Evolutionary conservation across 164 flowering plant genomes (phyloP), one percentile per base, ranked within the genome.

Genomic region (Buxus sempervirens): DNA sequence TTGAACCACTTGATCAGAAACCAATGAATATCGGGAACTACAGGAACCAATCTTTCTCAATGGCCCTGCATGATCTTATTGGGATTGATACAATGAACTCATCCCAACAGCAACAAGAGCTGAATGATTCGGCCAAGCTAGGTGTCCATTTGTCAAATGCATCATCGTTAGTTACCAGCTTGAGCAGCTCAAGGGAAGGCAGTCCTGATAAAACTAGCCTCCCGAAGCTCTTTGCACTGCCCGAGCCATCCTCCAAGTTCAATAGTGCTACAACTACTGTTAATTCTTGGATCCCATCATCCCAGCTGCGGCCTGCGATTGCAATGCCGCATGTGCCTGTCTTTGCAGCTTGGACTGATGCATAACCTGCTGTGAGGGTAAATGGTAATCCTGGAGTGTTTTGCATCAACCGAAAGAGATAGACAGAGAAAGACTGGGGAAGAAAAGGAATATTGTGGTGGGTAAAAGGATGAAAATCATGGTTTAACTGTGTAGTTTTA

Each of bases 301-400:
- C 77, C 8, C 87, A 79, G 64, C 62, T 75, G 10, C 79, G 83
- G 84, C 83, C 86, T 62, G 73, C 81, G 22, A 74, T 82, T 57
- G 62, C 88, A 69, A 69, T 86, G 78, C 67, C 93, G 70, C 87
- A 90, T 72, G 68, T 91, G 74, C 96, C 97, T 0, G 77, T 86
- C 54, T 92, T 90, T 75, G 88, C 96, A 60, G 86, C 98, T 48
- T 92, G 96, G 93, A 81, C 77, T 56, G 96, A 87, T 68, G 62
- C 85, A 57, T 88, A 70, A 70, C 62, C 10, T 19, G 0, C 23
- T 48, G 16, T 32, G 42, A n/a, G 27, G 65, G n/a, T 42, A 32
- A 32, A 60, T 16, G n/a, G 45, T 41, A 45, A 45, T 10, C 53
- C 10, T 45, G 64, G 62, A 49, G 59, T 65, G 63, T 69, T 77